Evolutionary conservation across 306 rosid genomes (phyloP).

Genomic region (Fagus sylvatica): DNA sequence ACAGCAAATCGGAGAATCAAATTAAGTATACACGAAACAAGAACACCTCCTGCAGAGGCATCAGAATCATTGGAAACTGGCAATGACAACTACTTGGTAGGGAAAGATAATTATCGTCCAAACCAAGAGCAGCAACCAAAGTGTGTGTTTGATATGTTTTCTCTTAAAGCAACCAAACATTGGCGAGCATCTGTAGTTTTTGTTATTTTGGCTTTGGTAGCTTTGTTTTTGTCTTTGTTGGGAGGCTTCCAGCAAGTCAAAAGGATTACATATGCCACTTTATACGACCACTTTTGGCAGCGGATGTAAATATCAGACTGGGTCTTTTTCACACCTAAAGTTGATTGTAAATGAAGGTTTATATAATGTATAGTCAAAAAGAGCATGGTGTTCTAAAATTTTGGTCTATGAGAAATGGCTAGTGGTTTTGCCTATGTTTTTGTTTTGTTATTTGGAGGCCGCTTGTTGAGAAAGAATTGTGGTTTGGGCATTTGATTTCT

Average conservation of each 20-base stretch:
- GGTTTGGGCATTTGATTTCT: too few species aligned
- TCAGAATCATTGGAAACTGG: background rate
- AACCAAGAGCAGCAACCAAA: conserved; percentile 32
- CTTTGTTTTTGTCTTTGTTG: conserved; percentile 25
- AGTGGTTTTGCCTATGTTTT: background rate
- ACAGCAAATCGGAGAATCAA: conserved; percentile 64
- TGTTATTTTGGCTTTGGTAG: conserved; percentile 32
- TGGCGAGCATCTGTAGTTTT: conserved; percentile 3
- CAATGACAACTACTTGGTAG: background rate
- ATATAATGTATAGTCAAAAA: background rate
- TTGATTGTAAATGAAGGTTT: background rate
- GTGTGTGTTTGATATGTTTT: conserved; percentile 2
- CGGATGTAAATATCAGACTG: background rate
- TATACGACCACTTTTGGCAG: conserved; percentile 6
- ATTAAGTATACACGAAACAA: conserved; percentile 1
- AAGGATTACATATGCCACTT: background rate
- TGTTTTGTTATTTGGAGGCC: background rate
- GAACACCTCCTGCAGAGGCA: background rate
- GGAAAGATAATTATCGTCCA: conserved; percentile 9
- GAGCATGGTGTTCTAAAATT: background rate
- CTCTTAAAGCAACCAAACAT: background rate
- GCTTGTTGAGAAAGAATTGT: background rate
- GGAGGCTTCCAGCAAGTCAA: conserved; percentile 38
- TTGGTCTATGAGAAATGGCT: background rate
- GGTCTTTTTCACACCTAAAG: background rate